Conservation (phyloP, 1,139 yeast genomes). For the Petasospora rhodanensis region DNA sequence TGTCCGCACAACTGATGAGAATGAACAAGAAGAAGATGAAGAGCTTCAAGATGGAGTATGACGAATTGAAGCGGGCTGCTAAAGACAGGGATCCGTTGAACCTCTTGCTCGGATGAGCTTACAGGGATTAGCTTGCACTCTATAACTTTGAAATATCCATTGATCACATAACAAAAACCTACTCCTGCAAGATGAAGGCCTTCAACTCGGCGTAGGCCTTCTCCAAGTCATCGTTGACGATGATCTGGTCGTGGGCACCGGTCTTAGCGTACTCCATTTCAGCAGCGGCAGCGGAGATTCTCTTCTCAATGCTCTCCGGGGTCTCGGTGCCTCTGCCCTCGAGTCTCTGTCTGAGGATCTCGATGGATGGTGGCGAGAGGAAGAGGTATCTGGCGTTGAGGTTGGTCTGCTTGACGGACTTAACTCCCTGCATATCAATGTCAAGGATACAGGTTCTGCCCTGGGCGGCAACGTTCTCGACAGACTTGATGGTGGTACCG, state of each 20-base stretch:
- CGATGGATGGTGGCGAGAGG: slow-evolving; percentile 89
- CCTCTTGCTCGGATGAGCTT: slow-evolving; percentile 5
- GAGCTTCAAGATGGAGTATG: slow-evolving; percentile 7
- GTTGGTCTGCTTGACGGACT: slow-evolving; percentile 76
- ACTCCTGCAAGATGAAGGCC: slow-evolving; percentile 54
- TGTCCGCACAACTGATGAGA: slow-evolving; percentile 1
- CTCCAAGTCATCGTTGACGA: slow-evolving; percentile 89
- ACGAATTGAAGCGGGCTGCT: no score
- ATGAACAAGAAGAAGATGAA: slow-evolving; percentile 5
- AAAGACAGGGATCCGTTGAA: slow-evolving; percentile 20
- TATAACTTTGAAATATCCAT: background rate
- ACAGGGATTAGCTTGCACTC: no score
- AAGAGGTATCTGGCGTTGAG: slow-evolving; percentile 83
- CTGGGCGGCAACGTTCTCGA: slow-evolving; percentile 47
- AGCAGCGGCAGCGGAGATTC: slow-evolving; percentile 79
- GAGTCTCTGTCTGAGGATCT: slow-evolving; percentile 66
- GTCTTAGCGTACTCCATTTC: slow-evolving; percentile 86
- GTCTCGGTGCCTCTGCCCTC: slow-evolving; percentile 94
- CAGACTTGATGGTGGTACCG: slow-evolving; percentile 88
- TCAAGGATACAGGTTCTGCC: slow-evolving; percentile 84
- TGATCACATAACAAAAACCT: background rate
- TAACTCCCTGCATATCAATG: slow-evolving; percentile 98
- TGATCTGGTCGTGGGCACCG: slow-evolving; percentile 86
- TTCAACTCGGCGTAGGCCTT: slow-evolving; percentile 80
- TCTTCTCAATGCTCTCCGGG: slow-evolving; percentile 71